Evolutionary conservation across 148 eudicot genomes (phyloP).

Genomic region (Camellia lanceoleosa): DNA sequence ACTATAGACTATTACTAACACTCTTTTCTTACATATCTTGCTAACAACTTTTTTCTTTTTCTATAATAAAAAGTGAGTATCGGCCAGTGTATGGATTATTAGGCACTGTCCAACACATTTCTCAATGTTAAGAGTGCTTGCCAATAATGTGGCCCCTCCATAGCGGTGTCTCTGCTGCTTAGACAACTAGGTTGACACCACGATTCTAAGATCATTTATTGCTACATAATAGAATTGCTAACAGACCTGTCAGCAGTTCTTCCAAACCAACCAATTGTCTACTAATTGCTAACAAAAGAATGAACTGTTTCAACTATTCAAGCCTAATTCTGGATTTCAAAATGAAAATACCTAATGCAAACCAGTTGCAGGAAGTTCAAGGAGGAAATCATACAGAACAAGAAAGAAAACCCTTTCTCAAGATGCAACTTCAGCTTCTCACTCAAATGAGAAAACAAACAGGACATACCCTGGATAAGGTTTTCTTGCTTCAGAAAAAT

Average conservation of each 20-base stretch:
- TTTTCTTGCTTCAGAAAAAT: slow-evolving; percentile 97
- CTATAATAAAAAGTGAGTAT: neutral
- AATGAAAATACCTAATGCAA: neutral
- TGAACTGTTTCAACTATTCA: neutral
- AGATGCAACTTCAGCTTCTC: slow-evolving; percentile 10
- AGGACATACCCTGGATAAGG: slow-evolving; percentile 86
- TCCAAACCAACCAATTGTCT: neutral
- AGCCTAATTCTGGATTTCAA: neutral
- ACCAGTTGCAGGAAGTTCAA: neutral
- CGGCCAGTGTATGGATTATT: neutral
- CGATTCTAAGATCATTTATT: neutral
- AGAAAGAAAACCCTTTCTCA: neutral
- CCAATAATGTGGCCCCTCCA: neutral
- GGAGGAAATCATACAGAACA: neutral
- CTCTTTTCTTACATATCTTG: neutral
- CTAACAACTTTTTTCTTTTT: neutral
- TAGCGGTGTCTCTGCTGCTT: neutral
- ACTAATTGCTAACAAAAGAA: neutral
- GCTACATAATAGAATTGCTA: slow-evolving; percentile 8
- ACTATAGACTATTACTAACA: neutral
- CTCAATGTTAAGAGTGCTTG: neutral
- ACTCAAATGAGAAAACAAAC: neutral
- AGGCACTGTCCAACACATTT: neutral
- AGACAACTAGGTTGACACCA: neutral
- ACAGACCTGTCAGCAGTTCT: neutral